Percentiles rank a stretch among this genome's conserved stretches.
These are phyloP conservation scores for Mycena pura DNA, from an alignment of 768 basidiomycete genomes.

Conservation along the genomic window DNA sequence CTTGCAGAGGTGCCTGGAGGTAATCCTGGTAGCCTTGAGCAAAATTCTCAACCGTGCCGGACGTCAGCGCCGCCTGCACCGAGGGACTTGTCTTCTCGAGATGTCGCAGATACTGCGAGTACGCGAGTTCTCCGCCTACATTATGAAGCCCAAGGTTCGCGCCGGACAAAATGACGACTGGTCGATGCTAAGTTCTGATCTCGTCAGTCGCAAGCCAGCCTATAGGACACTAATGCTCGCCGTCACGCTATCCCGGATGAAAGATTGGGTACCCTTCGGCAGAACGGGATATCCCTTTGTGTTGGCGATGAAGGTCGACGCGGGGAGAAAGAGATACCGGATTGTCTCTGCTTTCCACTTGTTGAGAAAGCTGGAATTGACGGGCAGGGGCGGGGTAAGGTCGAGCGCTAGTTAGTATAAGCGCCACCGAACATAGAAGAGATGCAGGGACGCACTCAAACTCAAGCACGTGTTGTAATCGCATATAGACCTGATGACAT, in stretches of 20 bases:
- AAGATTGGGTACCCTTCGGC: slow-evolving; percentile 89
- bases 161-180: slow-evolving; percentile 82
- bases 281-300: slow-evolving; percentile 96
- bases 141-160: slow-evolving; percentile 69
- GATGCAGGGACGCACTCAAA: slow-evolving; percentile 56
- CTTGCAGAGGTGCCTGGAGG: slow-evolving; percentile 93
- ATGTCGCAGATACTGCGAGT: slow-evolving; percentile 88
- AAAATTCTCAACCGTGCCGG: slow-evolving; percentile 87
- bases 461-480: slow-evolving; percentile 79
- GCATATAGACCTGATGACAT: slow-evolving; percentile 89
- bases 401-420: slow-evolving; percentile 74
- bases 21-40: slow-evolving; percentile 95
- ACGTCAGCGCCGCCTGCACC: slow-evolving; percentile 65
- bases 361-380: slow-evolving; percentile 72
- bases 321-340: slow-evolving; percentile 86
- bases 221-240: slow-evolving; percentile 49
- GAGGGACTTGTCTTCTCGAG: slow-evolving; percentile 79
- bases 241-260: slow-evolving; percentile 90
- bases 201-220: slow-evolving; percentile 26
- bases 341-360: slow-evolving; percentile 96
- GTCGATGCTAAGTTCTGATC: slow-evolving; percentile 68
- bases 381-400: slow-evolving; percentile 86
- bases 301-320: slow-evolving; percentile 93
- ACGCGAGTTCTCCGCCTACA: slow-evolving; percentile 84
- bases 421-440: slow-evolving; percentile 12